Percentiles rank a stretch among this genome's conserved stretches.
Conservation (phyloP, 116 monocot genomes). For the Papilionanthe hybrid region DNA sequence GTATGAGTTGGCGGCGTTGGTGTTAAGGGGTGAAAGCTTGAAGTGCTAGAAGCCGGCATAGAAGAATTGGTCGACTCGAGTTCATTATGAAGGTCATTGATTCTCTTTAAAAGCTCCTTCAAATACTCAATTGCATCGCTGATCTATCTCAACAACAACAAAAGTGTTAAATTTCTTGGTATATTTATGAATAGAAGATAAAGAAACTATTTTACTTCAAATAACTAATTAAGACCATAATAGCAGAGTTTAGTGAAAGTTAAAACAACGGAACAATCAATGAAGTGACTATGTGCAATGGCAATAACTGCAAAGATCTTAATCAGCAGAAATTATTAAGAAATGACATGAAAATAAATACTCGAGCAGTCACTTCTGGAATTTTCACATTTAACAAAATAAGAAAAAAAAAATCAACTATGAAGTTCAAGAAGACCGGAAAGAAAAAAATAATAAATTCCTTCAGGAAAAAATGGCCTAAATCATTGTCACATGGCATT, state of each 20-base stretch:
- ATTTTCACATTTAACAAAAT: constrained; percentile 1
- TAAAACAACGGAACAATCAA: no score
- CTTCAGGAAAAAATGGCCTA: neutral
- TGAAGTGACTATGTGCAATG: no score
- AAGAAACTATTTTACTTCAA: no score
- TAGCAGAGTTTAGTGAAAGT: no score
- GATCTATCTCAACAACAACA: constrained; percentile 79
- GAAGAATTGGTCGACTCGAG: constrained; percentile 77
- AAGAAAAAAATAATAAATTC: neutral
- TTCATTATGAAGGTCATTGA: constrained; percentile 97
- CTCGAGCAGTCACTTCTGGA: constrained; percentile 90
- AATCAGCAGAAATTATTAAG: no score
- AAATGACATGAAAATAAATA: no score
- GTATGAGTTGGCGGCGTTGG: constrained; percentile 74
- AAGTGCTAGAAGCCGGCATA: constrained; percentile 39
- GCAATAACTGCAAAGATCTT: no score
- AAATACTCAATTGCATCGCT: constrained; percentile 99
- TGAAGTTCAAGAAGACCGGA: neutral
- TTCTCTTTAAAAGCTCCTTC: constrained; percentile 97
- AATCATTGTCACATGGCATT: neutral
- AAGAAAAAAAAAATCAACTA: neutral
- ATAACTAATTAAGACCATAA: no score
- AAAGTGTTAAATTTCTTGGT: neutral
- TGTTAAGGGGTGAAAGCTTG: constrained; percentile 77
- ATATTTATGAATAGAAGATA: neutral